Conservation (phyloP, 176 grass and related monocot species). For the Bothriochloa decipiens region DNA sequence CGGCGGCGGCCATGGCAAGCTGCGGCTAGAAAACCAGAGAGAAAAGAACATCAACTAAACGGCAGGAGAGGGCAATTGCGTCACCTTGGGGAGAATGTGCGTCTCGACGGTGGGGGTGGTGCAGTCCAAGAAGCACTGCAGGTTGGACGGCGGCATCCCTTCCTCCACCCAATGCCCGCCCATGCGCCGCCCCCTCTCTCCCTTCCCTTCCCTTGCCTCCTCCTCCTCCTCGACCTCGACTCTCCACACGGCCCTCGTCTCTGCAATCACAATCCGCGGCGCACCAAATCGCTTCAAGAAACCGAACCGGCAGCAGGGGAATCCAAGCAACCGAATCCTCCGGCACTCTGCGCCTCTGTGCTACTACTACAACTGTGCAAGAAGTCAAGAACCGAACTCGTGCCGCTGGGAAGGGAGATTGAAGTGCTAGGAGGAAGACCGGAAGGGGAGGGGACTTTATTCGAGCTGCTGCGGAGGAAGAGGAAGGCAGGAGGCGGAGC, state of each 20-base stretch:
- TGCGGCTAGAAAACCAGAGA: neutral
- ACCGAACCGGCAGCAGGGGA: neutral
- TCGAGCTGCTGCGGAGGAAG: neutral
- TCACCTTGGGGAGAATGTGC: constrained; percentile 71
- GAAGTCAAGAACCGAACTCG: neutral
- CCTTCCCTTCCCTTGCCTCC: neutral
- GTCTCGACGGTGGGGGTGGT: constrained; percentile 71
- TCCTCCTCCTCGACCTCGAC: neutral
- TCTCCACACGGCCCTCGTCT: neutral
- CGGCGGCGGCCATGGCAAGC: neutral
- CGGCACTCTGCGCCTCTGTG: neutral
- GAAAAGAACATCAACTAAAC: neutral
- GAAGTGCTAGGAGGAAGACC: neutral
- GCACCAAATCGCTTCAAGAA: constrained; percentile 26
- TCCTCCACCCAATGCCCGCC: constrained; percentile 44
- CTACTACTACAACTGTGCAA: neutral
- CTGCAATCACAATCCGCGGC: neutral
- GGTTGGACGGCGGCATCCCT: constrained; percentile 53
- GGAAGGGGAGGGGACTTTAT: constrained; percentile 36
- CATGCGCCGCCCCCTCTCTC: constrained; percentile 22
- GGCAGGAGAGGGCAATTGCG: neutral
- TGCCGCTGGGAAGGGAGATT: neutral
- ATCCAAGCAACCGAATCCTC: neutral
- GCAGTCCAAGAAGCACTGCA: constrained; percentile 76
- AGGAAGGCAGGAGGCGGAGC: neutral